phyloP scores from a whole-genome alignment of 352 stramenopile species.

The Phytophthora hibernalis region DNA sequence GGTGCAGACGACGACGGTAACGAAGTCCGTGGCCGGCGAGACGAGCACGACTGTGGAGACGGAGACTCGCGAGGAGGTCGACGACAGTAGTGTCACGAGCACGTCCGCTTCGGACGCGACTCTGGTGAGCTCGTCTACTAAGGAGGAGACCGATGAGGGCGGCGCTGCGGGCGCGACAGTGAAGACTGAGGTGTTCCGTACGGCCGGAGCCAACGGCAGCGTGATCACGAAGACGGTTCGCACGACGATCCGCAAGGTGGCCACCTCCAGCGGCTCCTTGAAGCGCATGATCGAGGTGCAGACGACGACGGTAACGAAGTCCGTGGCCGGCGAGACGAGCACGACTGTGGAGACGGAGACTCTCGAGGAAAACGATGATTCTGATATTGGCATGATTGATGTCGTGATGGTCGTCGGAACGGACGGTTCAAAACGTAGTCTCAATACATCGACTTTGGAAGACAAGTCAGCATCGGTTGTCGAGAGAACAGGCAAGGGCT shows the following conservation, averaged over 20 bases:
- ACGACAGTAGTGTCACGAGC: constrained; percentile 9
- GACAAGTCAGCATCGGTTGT: constrained; percentile 10
- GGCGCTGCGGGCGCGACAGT: constrained; percentile 21
- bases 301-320: constrained; percentile 39
- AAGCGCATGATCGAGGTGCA: constrained; percentile 36
- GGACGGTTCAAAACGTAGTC: constrained; percentile 14
- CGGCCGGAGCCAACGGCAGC: constrained; percentile 27
- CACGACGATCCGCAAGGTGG: constrained; percentile 34
- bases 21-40: constrained; percentile 15
- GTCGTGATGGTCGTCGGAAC: constrained; percentile 21
- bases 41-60: constrained; percentile 23
- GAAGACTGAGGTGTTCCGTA: constrained; percentile 38
- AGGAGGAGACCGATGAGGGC: constrained; percentile 30
- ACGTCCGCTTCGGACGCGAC: constrained; percentile 23
- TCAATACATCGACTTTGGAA: constrained; percentile 5
- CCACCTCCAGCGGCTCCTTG: constrained; percentile 24
- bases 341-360: constrained; percentile 30
- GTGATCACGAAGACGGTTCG: constrained; percentile 41
- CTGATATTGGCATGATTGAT: constrained; percentile 11
- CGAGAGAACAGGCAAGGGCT: constrained; percentile 29
- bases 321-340: constrained; percentile 25
- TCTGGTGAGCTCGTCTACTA: constrained; percentile 27
- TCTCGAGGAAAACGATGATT: constrained; percentile 5
- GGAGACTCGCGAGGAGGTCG: constrained; percentile 30
- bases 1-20: neutral